phyloP scores from a whole-genome alignment of 345 rosid genomes.

The Mallotus nudiflorus region DNA sequence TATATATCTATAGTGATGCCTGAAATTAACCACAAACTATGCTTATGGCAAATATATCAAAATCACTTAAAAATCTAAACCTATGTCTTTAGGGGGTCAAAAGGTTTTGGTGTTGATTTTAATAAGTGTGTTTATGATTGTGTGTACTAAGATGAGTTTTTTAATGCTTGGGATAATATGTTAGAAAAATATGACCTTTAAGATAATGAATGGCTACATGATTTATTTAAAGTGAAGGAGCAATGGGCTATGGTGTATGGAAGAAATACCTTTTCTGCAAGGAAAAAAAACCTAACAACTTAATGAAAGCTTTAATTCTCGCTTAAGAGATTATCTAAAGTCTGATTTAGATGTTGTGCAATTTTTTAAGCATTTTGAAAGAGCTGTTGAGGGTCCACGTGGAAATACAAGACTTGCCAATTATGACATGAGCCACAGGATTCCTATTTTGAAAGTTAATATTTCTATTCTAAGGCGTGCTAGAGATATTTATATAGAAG shows the following conservation, averaged over 20 bases:
- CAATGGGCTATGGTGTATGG: constrained; percentile 5
- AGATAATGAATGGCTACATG: not conserved
- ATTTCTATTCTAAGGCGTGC: constrained; percentile 6
- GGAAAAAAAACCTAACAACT: not conserved
- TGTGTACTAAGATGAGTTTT: not conserved
- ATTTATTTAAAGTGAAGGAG: not conserved
- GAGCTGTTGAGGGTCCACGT: constrained; percentile 4
- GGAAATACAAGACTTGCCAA: not conserved
- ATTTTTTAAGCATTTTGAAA: constrained; percentile 6
- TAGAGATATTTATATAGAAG: constrained; percentile 5
- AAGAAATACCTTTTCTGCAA: not conserved
- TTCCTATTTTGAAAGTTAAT: not conserved
- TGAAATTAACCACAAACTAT: constrained; percentile 25
- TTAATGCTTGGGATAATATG: constrained; percentile 7
- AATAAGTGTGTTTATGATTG: constrained; percentile 7
- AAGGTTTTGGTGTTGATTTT: constrained; percentile 24
- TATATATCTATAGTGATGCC: constrained; percentile 25
- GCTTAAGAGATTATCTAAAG: constrained; percentile 1
- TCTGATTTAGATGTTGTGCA: constrained; percentile 21
- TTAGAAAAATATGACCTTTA: not conserved
- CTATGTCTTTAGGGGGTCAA: constrained; percentile 9
- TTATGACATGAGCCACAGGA: not conserved
- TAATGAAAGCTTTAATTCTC: not conserved
- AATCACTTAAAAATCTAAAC: constrained; percentile 35
- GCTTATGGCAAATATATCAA: constrained; percentile 37